A percentile compares a stretch with the other conserved stretches of the same genome.
These are phyloP conservation scores for Akebia trifoliata DNA, from an alignment of 164 flowering plant genomes.

Conservation along the genomic window DNA sequence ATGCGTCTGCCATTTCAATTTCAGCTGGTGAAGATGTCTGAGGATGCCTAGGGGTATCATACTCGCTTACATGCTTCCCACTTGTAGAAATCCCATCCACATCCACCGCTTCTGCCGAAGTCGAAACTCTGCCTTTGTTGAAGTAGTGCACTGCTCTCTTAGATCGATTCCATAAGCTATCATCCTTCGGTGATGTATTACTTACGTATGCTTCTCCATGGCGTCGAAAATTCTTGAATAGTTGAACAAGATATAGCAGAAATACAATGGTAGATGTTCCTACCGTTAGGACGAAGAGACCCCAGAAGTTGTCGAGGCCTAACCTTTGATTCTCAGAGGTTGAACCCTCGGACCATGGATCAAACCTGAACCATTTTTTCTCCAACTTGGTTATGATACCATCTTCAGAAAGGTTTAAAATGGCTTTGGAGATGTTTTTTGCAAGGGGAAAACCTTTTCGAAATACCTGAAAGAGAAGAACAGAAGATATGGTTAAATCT, in stretches of 20 bases:
- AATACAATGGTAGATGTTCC: conserved; percentile 20
- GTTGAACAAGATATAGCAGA: conserved; percentile 13
- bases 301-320: conserved; percentile 36
- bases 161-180: conserved; percentile 5
- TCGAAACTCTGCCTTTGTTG: background rate
- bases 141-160: background rate
- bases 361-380: conserved; percentile 25
- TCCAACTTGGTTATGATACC: conserved; percentile 23
- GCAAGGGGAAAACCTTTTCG: conserved; percentile 42
- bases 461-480: background rate
- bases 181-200: background rate
- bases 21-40: background rate
- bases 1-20: conserved; percentile 6
- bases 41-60: background rate
- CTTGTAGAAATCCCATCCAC: background rate
- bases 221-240: background rate
- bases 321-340: conserved; percentile 19
- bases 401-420: conserved; percentile 26
- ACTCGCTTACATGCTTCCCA: background rate
- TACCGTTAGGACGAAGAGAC: conserved; percentile 24
- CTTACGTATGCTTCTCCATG: too few species aligned
- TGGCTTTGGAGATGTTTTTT: conserved; percentile 26
- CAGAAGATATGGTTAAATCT: too few species aligned
- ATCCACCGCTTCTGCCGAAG: background rate
- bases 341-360: conserved; percentile 18